Conservation (phyloP, 805 yeast genomes). For the Lipomyces spencermartinsiae region DNA sequence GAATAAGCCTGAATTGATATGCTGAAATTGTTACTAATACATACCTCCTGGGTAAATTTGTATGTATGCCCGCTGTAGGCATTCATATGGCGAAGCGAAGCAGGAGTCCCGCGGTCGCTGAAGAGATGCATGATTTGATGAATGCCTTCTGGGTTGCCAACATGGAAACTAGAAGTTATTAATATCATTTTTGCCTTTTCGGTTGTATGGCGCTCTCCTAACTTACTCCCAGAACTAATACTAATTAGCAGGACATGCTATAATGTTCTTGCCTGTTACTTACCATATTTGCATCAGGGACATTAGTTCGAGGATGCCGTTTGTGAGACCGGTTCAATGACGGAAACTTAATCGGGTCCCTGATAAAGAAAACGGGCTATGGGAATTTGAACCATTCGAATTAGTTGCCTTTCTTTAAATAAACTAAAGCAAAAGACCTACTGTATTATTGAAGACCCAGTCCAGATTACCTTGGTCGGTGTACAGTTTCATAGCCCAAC, state of each 20-base stretch:
- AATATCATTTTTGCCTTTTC: too few species aligned
- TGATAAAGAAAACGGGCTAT: conserved; percentile 74
- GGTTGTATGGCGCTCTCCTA: too few species aligned
- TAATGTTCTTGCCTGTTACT: too few species aligned
- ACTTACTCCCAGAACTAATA: conserved; percentile 9
- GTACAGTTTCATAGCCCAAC: conserved; percentile 78
- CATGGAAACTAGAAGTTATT: conserved; percentile 56
- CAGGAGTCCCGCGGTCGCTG: conserved; percentile 84
- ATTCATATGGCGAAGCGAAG: conserved; percentile 75
- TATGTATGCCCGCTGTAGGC: conserved; percentile 87
- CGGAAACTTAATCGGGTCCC: conserved; percentile 87
- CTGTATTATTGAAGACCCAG: conserved; percentile 81
- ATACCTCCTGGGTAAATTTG: conserved; percentile 65
- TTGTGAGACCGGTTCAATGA: conserved; percentile 89
- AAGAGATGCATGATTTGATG: conserved; percentile 78
- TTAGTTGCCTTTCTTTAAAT: not conserved
- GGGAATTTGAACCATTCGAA: not conserved
- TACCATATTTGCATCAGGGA: conserved; percentile 80
- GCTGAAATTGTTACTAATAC: too few species aligned
- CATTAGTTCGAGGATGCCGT: conserved; percentile 79
- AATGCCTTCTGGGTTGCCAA: conserved; percentile 72
- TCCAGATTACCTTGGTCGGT: conserved; percentile 87
- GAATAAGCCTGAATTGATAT: conserved; percentile 53
- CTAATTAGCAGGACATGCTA: too few species aligned
- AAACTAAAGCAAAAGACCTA: not conserved